Evolutionary conservation across 306 rosid genomes (phyloP), one percentile per base, ranked within the genome.

Genomic region (Mucuna pruriens): DNA sequence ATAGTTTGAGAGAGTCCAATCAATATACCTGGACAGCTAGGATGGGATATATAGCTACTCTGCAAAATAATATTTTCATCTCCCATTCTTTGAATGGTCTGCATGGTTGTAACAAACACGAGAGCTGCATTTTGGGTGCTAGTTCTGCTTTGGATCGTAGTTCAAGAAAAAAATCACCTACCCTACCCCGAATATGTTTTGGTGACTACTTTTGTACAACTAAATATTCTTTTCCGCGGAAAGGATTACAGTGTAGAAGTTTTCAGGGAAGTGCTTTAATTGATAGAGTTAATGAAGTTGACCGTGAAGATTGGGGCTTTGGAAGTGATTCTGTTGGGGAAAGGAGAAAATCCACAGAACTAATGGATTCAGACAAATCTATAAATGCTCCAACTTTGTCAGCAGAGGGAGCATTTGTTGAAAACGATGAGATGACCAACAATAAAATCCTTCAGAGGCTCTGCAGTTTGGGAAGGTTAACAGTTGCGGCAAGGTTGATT

Each of bases 401-500:
- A 45, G 48, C 76, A 4, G 91, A 89, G 20, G 94, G 87, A 39
- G 80, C 89, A 5, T 90, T 88, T 75, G 89, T 90, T 51, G 78
- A 69, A 69, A 94, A 92, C 58, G 68, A 83, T 45, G 92, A 88
- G 79, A 81, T 73, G 10, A 87, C 86, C 78, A 94, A 92, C 84
- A 94, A 88, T 80, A 82, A 23, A 23, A 67, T 88, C 80, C 95
- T 94, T 83, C 89, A 84, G 66, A 85, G 76, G 25, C 86, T 92
- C 44, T 92, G 98, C 77, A 63, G 46, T 75, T 79, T 31, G 16
- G 97, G 98, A 39, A 91, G 55, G 83, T 78, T 91, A 80, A 75
- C 78, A 39, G 84, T 80, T 58, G 97, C 98, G 13, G 84, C 88
- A 12, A 89, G 89, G 86, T 75, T 94, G 87, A 66, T 94, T 65